Percentiles rank a stretch among this genome's conserved stretches.
These are phyloP conservation scores for Pulveroboletus sp. DNA, from an alignment of 768 basidiomycete genomes.

Conservation along the genomic window DNA sequence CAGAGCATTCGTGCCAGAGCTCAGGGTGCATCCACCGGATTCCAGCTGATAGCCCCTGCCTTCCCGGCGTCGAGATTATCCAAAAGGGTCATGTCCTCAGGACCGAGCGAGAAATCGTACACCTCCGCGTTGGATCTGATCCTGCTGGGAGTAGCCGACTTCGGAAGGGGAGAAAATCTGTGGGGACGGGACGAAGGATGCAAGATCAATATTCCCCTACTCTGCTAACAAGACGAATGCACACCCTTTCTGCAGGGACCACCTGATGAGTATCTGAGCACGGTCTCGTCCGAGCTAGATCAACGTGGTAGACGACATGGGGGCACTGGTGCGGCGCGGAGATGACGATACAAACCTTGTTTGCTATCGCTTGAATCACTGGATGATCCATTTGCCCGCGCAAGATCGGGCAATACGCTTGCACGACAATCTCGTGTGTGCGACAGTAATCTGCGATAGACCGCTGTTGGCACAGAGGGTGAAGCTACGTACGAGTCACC, in stretches of 20 bases:
- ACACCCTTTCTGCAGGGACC: slow-evolving; percentile 84
- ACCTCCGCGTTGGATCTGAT: slow-evolving; percentile 71
- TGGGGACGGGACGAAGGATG: not conserved
- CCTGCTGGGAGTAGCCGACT: slow-evolving; percentile 65
- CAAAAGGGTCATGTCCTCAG: slow-evolving; percentile 60
- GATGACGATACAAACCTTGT: slow-evolving; percentile 43
- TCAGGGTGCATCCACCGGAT: slow-evolving; percentile 57
- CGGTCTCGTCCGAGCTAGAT: slow-evolving; percentile 53
- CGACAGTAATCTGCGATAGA: slow-evolving; percentile 73
- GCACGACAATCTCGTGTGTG: slow-evolving; percentile 52
- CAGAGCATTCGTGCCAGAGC: slow-evolving; percentile 11
- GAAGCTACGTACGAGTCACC: slow-evolving; percentile 45
- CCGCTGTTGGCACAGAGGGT: slow-evolving; percentile 78
- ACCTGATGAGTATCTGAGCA: slow-evolving; percentile 81
- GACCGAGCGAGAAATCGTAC: slow-evolving; percentile 67
- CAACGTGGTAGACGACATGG: not conserved
- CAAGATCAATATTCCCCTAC: not conserved
- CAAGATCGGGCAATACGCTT: slow-evolving; percentile 77
- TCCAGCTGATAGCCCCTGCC: slow-evolving; percentile 76
- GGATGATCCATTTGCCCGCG: slow-evolving; percentile 52
- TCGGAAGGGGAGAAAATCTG: slow-evolving; percentile 80
- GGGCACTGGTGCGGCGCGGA: slow-evolving; percentile 2
- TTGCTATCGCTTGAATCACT: slow-evolving; percentile 48
- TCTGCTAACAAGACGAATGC: slow-evolving; percentile 19
- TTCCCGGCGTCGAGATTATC: slow-evolving; percentile 70